Percentiles rank a stretch among this genome's conserved stretches.
These are phyloP conservation scores for Globisporangium cystogenes DNA, from an alignment of 352 stramenopile species.

Conservation along the genomic window DNA sequence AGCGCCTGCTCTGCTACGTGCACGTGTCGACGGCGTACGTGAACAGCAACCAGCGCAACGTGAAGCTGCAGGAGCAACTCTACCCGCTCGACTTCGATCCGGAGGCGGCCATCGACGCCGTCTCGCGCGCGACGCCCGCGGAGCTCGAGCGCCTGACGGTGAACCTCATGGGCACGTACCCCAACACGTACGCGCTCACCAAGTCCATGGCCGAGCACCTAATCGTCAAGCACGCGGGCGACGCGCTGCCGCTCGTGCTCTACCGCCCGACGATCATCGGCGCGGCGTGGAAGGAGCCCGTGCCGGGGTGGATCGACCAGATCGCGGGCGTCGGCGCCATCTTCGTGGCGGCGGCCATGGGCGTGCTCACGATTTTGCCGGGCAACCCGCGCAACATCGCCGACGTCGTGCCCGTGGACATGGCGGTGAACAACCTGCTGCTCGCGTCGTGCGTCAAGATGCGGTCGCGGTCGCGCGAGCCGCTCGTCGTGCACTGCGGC, in stretches of 20 bases:
- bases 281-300: constrained; percentile 81
- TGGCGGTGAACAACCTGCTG: constrained; percentile 75
- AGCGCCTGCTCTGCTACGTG: constrained; percentile 48
- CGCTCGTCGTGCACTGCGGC: constrained; percentile 67
- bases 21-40: constrained; percentile 86
- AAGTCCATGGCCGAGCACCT: constrained; percentile 87
- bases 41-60: constrained; percentile 72
- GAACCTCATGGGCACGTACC: constrained; percentile 84
- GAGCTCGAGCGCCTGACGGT: constrained; percentile 62
- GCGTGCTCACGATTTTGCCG: constrained; percentile 77
- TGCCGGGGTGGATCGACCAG: constrained; percentile 80
- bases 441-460: constrained; percentile 38
- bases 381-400: constrained; percentile 74
- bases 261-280: constrained; percentile 85
- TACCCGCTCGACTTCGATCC: constrained; percentile 86
- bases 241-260: constrained; percentile 56
- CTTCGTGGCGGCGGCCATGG: constrained; percentile 70
- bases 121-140: constrained; percentile 40
- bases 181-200: constrained; percentile 87
- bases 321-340: constrained; percentile 74
- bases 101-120: constrained; percentile 51
- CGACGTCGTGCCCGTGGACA: constrained; percentile 79
- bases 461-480: constrained; percentile 13
- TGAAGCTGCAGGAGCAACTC: constrained; percentile 53
- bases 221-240: constrained; percentile 36